Conservation (phyloP, 352 stramenopile species). For the Albugo candida region DNA sequence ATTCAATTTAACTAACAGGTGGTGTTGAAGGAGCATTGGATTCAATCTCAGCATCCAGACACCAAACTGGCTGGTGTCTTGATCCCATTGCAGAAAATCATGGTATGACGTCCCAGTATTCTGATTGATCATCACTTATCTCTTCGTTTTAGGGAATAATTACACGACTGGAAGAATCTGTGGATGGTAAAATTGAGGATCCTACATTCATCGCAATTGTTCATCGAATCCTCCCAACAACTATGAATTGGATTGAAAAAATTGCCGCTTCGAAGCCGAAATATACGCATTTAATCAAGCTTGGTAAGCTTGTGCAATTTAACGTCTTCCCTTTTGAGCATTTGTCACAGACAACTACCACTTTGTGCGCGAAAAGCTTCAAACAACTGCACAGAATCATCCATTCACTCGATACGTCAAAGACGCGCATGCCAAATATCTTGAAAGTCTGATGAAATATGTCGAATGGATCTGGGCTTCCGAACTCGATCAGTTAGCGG, state of each 20-base stretch:
- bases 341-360: conserved; percentile 36
- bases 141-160: conserved; percentile 22
- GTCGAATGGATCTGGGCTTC: conserved; percentile 44
- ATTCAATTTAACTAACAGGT: neutral
- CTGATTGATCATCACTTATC: neutral
- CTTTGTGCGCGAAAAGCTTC: conserved; percentile 34
- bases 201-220: conserved; percentile 40
- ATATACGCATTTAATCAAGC: conserved; percentile 31
- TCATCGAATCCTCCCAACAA: conserved; percentile 33
- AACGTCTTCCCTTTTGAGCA: neutral
- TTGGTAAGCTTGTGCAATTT: conserved; percentile 16
- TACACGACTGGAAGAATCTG: conserved; percentile 33
- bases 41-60: conserved; percentile 37
- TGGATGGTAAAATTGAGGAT: conserved; percentile 31
- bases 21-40: conserved; percentile 31
- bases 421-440: conserved; percentile 20
- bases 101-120: conserved; percentile 11
- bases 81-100: conserved; percentile 36
- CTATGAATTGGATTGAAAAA: conserved; percentile 52
- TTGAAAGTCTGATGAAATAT: conserved; percentile 24
- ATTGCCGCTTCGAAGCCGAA: conserved; percentile 41
- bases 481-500: conserved; percentile 39
- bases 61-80: conserved; percentile 55
- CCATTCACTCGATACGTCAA: conserved; percentile 30
- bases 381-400: conserved; percentile 13